These are phyloP conservation scores for Letharia lupina DNA, from an alignment of 495 filamentous ascomycete genomes.

Conservation along the genomic window DNA sequence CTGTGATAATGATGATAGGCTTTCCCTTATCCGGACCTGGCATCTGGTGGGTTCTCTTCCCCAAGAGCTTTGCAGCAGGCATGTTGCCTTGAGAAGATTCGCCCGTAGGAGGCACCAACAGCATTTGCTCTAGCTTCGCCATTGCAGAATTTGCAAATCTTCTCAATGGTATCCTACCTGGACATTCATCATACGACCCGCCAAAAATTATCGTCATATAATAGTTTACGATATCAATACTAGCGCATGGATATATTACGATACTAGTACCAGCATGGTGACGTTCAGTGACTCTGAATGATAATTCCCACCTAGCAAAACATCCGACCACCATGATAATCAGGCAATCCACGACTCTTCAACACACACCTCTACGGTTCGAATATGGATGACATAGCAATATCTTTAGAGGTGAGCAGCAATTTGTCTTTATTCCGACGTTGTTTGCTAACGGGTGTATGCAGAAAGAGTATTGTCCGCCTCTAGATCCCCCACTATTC, in stretches of 20 bases:
- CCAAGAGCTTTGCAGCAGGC: slow-evolving; percentile 40
- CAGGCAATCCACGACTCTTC: slow-evolving; percentile 9
- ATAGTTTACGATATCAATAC: not conserved
- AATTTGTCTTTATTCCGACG: not conserved
- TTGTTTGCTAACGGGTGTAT: slow-evolving; percentile 1
- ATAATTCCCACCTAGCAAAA: not conserved
- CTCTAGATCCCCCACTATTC: slow-evolving; percentile 55
- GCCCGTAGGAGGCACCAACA: too few relatives aligned
- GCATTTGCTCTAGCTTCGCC: not conserved
- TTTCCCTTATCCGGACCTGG: slow-evolving; percentile 29
- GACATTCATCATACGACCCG: not conserved
- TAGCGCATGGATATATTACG: slow-evolving; percentile 6
- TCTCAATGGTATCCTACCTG: too few relatives aligned
- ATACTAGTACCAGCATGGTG: not conserved
- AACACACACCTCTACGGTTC: not conserved
- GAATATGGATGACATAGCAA: slow-evolving; percentile 18
- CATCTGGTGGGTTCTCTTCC: slow-evolving; percentile 37
- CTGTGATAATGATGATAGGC: not conserved
- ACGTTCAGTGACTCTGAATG: not conserved
- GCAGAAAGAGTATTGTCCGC: slow-evolving; percentile 49
- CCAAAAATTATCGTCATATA: not conserved
- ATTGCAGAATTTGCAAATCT: not conserved
- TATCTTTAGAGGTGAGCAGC: slow-evolving; percentile 16
- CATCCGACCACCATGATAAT: slow-evolving; percentile 2
- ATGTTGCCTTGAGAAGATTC: slow-evolving; percentile 14